A percentile compares a stretch with the other conserved stretches of the same genome.
These are phyloP conservation scores for Leucocoprinus birnbaumii DNA, from an alignment of 768 basidiomycete species.

Conservation along the genomic window DNA sequence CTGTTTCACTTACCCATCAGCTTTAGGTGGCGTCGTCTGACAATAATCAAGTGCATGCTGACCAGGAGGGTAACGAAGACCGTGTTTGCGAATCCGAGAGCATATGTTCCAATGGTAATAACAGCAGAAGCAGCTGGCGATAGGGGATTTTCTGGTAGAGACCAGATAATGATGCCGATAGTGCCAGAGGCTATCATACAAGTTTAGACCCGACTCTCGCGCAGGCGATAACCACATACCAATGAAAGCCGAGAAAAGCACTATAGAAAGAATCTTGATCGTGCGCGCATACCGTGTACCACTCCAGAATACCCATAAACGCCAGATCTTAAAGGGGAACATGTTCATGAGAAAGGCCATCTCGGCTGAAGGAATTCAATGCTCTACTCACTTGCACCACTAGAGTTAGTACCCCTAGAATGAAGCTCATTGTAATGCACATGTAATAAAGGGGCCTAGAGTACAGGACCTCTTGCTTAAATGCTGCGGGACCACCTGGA, in stretches of 20 bases:
- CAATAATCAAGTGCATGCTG: not conserved
- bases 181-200: too few relatives aligned
- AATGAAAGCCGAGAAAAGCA: not conserved
- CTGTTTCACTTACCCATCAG: not conserved
- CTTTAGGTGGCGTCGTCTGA: not conserved
- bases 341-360: not conserved
- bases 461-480: not conserved
- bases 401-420: not conserved
- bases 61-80: not conserved
- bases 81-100: not conserved
- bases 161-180: not conserved
- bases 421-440: not conserved
- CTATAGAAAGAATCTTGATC: not conserved
- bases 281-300: not conserved
- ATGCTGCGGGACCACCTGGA: not conserved
- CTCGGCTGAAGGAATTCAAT: too few relatives aligned
- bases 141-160: not conserved
- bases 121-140: not conserved
- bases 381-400: constrained; percentile 3
- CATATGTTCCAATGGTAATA: not conserved
- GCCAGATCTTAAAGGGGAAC: not conserved
- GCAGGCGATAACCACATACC: not conserved
- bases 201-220: too few relatives aligned
- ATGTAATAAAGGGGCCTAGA: not conserved
- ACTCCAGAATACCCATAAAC: constrained; percentile 4